Percentiles rank a stretch among this genome's conserved stretches.
These are phyloP conservation scores for Nakazawaea siamensis DNA, from an alignment of 805 yeast genomes.

Conservation along the genomic window DNA sequence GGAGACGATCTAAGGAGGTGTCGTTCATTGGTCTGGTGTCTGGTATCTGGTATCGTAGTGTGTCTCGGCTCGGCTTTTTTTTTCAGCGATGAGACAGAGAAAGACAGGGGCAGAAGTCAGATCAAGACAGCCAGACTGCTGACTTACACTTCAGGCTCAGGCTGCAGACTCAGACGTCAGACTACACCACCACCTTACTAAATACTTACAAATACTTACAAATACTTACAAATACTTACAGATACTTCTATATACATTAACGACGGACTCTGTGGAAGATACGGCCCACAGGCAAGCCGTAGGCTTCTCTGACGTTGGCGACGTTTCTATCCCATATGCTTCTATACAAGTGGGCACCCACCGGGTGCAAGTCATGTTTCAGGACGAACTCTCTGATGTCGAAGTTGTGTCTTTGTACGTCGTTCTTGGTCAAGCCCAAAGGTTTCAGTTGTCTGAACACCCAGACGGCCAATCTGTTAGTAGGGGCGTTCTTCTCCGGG, in stretches of 20 bases:
- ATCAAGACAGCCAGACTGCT: no score
- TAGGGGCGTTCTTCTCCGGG: conserved; percentile 82
- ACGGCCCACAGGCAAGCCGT: conserved; percentile 68
- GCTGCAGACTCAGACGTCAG: no score
- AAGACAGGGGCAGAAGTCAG: no score
- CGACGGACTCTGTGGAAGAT: conserved; percentile 61
- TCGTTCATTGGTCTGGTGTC: no score
- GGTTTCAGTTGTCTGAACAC: conserved; percentile 63
- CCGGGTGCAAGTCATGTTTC: conserved; percentile 50
- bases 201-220: no score
- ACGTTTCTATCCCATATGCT: conserved; percentile 74
- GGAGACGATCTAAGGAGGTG: no score
- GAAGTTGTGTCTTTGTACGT: conserved; percentile 40
- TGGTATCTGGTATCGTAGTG: no score
- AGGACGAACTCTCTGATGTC: conserved; percentile 65
- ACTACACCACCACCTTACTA: no score
- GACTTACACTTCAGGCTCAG: no score
- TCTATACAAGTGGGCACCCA: conserved; percentile 94
- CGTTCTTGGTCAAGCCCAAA: conserved; percentile 16
- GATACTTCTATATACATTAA: conserved; percentile 10
- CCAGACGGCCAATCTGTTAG: conserved; percentile 84
- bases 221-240: no score
- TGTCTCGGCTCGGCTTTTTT: no score
- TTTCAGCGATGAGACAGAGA: no score
- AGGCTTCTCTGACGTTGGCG: conserved; percentile 54